Percentiles rank a stretch among this genome's conserved stretches.
phyloP scores from a whole-genome alignment of 2,329 filamentous ascomycete species.

The Aschersonia sp. region DNA sequence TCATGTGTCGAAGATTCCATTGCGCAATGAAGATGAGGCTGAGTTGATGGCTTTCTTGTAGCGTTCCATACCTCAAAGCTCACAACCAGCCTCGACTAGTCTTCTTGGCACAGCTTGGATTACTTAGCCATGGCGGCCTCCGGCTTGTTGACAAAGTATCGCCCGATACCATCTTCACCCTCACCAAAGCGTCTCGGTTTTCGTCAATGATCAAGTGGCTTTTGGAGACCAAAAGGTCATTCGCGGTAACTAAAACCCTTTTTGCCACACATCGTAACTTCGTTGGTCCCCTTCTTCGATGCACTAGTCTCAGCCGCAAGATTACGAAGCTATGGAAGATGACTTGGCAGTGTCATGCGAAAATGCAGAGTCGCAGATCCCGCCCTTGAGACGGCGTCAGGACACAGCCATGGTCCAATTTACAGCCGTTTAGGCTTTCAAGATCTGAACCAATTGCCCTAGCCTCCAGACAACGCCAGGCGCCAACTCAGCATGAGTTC shows the following conservation, averaged over 20 bases:
- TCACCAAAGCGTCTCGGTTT: not conserved
- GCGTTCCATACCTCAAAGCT: no score
- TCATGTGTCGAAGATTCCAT: not conserved
- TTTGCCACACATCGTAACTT: no score
- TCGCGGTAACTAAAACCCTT: no score
- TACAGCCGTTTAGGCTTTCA: no score
- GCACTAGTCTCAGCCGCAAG: not conserved
- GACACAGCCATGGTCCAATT: no score
- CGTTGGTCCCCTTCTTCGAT: not conserved
- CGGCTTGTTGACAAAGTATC: not conserved
- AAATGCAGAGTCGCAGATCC: no score
- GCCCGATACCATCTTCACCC: not conserved
- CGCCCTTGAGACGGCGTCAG: no score
- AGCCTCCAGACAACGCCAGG: no score
- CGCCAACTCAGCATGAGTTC: no score
- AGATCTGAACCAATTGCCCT: no score
- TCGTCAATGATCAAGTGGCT: not conserved
- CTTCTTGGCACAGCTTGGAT: not conserved
- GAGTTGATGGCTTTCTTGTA: not conserved
- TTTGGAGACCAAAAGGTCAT: no score
- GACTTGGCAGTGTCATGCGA: not conserved
- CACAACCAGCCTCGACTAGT: not conserved
- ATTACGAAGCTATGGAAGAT: not conserved
- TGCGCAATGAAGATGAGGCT: slow-evolving; percentile 1
- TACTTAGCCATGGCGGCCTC: not conserved